Percentiles rank a stretch among this genome's conserved stretches.
phyloP scores from a whole-genome alignment of 257 asterid species.

The Solanum verrucosum region DNA sequence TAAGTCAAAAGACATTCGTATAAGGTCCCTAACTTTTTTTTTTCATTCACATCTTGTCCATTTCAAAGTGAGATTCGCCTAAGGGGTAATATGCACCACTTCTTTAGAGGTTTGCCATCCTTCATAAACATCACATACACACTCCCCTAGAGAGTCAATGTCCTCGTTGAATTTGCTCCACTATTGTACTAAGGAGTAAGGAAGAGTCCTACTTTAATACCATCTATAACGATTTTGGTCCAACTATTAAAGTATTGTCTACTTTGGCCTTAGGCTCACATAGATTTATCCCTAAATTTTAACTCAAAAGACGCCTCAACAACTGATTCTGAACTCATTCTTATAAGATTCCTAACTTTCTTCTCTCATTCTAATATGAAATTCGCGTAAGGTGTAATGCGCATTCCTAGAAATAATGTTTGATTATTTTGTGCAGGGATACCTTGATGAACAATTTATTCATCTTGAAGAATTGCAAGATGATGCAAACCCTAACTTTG shows the following conservation, averaged over 20 bases:
- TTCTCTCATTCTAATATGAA: background rate
- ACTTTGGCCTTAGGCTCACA: background rate
- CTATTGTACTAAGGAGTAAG: background rate
- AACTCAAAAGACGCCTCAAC: background rate
- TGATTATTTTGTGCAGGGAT: conserved; percentile 29
- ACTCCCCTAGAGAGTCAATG: background rate
- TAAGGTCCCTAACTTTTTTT: background rate
- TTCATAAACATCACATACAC: background rate
- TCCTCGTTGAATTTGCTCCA: background rate
- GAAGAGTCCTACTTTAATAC: background rate
- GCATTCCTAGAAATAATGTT: background rate
- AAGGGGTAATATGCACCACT: background rate
- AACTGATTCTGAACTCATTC: background rate
- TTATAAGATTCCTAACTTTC: background rate
- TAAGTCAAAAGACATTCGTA: background rate
- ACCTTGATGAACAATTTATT: conserved; percentile 73
- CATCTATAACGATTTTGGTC: background rate
- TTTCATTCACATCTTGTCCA: background rate
- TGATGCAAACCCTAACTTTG: conserved; percentile 72
- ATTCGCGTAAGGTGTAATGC: background rate
- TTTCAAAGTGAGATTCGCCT: too few relatives aligned
- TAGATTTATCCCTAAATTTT: background rate
- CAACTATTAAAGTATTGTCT: background rate
- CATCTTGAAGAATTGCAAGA: conserved; percentile 76
- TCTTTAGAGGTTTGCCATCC: too few relatives aligned